Conservation (phyloP, 2,329 filamentous ascomycete genomes). For the Trichoderma brevicompactum region DNA sequence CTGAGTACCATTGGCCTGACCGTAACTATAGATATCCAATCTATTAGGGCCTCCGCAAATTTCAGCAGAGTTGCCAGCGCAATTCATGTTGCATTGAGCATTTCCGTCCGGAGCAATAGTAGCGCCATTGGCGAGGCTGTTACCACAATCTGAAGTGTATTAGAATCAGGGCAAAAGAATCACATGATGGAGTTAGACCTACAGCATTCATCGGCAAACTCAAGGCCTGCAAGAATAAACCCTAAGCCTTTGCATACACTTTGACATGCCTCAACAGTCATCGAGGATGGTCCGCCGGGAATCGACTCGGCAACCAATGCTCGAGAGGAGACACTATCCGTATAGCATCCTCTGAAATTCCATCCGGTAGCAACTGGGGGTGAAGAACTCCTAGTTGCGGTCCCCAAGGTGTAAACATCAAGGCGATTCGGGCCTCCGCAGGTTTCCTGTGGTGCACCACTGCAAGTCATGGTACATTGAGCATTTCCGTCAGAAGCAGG, state of each 20-base stretch:
- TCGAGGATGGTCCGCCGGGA: constrained; percentile 1
- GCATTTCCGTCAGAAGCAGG: constrained; percentile 18
- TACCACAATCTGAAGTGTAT: neutral
- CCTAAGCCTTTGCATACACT: constrained; percentile 14
- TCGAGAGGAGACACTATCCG: constrained; percentile 7
- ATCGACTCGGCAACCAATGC: neutral
- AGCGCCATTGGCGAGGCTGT: constrained; percentile 13
- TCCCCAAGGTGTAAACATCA: constrained; percentile 5
- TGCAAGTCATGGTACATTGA: constrained; percentile 20
- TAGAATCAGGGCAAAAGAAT: neutral
- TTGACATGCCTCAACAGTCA: constrained; percentile 17
- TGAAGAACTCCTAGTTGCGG: neutral
- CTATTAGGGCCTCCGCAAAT: constrained; percentile 6
- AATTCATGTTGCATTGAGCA: constrained; percentile 4
- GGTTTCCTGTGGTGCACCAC: constrained; percentile 8
- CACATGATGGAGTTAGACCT: neutral
- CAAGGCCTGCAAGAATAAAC: constrained; percentile 6
- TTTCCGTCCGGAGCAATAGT: constrained; percentile 13
- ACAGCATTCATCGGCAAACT: constrained; percentile 16
- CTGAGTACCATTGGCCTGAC: constrained; percentile 43
- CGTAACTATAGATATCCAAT: neutral
- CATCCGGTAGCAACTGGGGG: neutral
- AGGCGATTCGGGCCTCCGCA: constrained; percentile 14
- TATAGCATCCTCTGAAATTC: constrained; percentile 12
- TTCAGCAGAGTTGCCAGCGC: constrained; percentile 14